Evolutionary conservation across 2,329 filamentous ascomycete species (phyloP).

Genomic region (Stemphylium lycopersici): DNA sequence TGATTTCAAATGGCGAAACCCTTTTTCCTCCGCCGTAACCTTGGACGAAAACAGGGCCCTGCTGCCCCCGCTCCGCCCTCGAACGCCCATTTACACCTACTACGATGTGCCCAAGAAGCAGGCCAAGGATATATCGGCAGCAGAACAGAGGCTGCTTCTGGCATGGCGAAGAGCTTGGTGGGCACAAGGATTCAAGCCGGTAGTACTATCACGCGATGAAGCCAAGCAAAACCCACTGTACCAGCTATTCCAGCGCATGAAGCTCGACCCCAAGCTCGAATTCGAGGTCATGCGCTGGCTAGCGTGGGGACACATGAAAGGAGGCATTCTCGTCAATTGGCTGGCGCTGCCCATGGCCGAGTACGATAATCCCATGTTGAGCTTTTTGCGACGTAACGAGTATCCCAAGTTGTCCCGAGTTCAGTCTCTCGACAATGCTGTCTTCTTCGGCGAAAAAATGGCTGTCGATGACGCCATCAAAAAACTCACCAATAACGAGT

Average conservation of each 20-base stretch:
- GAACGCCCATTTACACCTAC: constrained; percentile 86
- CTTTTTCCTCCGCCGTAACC: constrained; percentile 81
- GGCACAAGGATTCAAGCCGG: constrained; percentile 87
- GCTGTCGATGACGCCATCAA: constrained; percentile 52
- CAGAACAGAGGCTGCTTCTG: constrained; percentile 78
- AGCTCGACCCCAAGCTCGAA: constrained; percentile 43
- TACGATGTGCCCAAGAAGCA: constrained; percentile 74
- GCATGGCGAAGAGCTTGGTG: constrained; percentile 95
- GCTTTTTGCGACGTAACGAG: constrained; percentile 75
- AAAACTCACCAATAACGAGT: constrained; percentile 49
- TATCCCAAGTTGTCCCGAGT: constrained; percentile 77
- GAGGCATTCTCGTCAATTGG: constrained; percentile 79
- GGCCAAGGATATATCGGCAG: constrained; percentile 68
- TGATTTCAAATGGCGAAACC: constrained; percentile 88
- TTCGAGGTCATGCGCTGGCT: constrained; percentile 82
- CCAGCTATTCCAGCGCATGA: constrained; percentile 65
- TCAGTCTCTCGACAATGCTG: constrained; percentile 70
- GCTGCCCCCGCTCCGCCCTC: constrained; percentile 73
- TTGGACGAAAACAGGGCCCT: constrained; percentile 84
- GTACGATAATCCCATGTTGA: constrained; percentile 73
- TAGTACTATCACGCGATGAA: constrained; percentile 79
- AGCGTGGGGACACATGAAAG: constrained; percentile 90
- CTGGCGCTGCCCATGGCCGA: constrained; percentile 84
- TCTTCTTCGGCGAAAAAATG: constrained; percentile 73
- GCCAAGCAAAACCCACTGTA: constrained; percentile 84